phyloP scores from a whole-genome alignment of 208 protist species.

The Blechomonas ayalai region DNA sequence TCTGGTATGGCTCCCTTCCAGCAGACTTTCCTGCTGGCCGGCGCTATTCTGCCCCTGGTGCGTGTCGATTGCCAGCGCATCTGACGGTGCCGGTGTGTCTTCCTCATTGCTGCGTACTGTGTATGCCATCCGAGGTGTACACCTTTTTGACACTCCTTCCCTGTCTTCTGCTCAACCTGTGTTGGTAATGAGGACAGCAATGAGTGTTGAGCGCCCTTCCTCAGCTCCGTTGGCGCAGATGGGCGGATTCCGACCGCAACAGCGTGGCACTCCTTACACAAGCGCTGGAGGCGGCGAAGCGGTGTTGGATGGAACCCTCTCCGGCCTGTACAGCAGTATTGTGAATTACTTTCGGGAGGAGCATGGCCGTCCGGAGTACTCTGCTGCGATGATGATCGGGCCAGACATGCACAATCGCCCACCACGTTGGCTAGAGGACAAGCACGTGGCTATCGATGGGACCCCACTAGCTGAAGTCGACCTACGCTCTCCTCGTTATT shows the following conservation, averaged over 20 bases:
- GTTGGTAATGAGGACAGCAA: too few species aligned
- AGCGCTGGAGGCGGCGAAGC: conserved; percentile 24
- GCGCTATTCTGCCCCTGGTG: too few species aligned
- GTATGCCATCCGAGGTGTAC: too few species aligned
- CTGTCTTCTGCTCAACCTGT: too few species aligned
- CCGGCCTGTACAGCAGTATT: conserved; percentile 8
- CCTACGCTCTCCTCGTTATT: conserved; percentile 20
- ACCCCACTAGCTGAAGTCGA: conserved; percentile 47
- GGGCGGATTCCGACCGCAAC: not conserved
- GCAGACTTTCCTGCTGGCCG: too few species aligned
- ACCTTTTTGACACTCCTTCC: too few species aligned
- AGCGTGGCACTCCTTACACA: conserved; percentile 10
- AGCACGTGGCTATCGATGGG: conserved; percentile 71
- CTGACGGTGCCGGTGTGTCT: too few species aligned
- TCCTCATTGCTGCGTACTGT: too few species aligned
- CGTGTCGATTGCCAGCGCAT: too few species aligned
- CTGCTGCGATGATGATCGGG: conserved; percentile 8
- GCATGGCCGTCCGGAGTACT: conserved; percentile 6
- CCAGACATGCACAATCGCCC: conserved; percentile 45
- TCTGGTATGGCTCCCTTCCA: too few species aligned
- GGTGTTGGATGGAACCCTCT: conserved; percentile 13
- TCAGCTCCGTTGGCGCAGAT: too few species aligned
- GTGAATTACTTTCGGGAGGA: conserved; percentile 19
- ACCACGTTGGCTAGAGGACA: conserved; percentile 76
- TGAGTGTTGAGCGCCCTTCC: too few species aligned